Percentiles rank a stretch among this genome's conserved stretches.
Evolutionary conservation across 2,329 filamentous ascomycete species (phyloP).

Genomic region (Scedosporium apiospermum): DNA sequence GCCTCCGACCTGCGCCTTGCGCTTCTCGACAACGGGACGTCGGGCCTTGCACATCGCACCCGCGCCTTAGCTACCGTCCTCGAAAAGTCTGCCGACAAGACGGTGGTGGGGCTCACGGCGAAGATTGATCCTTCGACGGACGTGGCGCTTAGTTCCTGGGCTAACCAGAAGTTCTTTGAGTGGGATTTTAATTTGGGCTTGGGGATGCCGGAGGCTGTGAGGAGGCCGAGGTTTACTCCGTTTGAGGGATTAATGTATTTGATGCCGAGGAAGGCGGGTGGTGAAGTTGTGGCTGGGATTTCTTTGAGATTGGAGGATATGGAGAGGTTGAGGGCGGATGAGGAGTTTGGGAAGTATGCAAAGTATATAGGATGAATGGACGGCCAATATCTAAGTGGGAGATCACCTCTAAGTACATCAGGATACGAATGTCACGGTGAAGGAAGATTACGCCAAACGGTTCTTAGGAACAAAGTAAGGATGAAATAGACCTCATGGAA

Average conservation of each 20-base stretch:
- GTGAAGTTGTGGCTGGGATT: conserved; percentile 32
- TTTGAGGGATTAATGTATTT: conserved; percentile 40
- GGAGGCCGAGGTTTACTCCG: conserved; percentile 34
- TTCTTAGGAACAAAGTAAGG: too few relatives aligned
- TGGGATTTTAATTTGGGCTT: conserved; percentile 37
- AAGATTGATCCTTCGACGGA: conserved; percentile 27
- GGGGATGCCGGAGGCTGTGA: conserved; percentile 34
- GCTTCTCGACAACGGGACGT: conserved; percentile 23
- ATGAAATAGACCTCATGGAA: too few relatives aligned
- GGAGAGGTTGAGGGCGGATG: conserved; percentile 30
- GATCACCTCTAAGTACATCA: too few relatives aligned
- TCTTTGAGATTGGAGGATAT: conserved; percentile 39
- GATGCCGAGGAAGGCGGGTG: conserved; percentile 31
- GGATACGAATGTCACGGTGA: too few relatives aligned
- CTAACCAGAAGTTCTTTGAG: conserved; percentile 31
- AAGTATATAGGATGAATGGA: conserved; percentile 1
- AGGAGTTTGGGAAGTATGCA: conserved; percentile 22
- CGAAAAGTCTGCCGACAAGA: conserved; percentile 23
- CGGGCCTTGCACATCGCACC: conserved; percentile 23
- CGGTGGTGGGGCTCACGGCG: conserved; percentile 21
- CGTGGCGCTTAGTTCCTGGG: conserved; percentile 46
- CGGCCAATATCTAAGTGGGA: too few relatives aligned
- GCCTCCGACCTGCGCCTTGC: conserved; percentile 28
- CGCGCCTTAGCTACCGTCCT: conserved; percentile 32
- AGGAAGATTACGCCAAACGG: too few relatives aligned